A percentile compares a stretch with the other conserved stretches of the same genome.
Evolutionary conservation across 2,329 filamentous ascomycete genomes (phyloP).

Genomic region (Scytalidium sp.): DNA sequence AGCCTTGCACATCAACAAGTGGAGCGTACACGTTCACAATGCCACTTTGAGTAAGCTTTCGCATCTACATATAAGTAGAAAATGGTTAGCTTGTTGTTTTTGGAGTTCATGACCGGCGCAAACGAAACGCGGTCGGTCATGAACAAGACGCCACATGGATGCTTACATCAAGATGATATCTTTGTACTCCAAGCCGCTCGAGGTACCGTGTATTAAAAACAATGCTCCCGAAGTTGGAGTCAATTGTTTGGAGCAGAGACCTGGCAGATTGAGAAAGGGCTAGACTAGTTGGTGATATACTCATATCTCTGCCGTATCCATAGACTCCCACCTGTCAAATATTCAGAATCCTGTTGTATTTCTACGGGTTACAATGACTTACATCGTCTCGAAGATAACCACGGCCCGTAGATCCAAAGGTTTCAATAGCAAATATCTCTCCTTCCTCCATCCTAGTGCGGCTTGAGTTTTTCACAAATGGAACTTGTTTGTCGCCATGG

Average conservation of each 20-base stretch:
- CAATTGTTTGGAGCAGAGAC: slow-evolving; percentile 54
- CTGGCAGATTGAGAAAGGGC: slow-evolving; percentile 49
- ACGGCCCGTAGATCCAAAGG: slow-evolving; percentile 52
- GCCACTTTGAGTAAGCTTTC: slow-evolving; percentile 52
- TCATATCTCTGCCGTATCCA: slow-evolving; percentile 43
- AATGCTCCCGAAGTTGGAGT: slow-evolving; percentile 59
- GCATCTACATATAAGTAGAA: slow-evolving; percentile 42
- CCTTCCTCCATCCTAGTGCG: slow-evolving; percentile 56
- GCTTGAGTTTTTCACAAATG: slow-evolving; percentile 48
- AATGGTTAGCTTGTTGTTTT: neutral
- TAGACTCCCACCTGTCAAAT: slow-evolving; percentile 43
- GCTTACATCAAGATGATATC: slow-evolving; percentile 55
- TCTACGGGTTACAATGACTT: slow-evolving; percentile 11
- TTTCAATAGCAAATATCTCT: slow-evolving; percentile 57
- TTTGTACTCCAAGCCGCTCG: slow-evolving; percentile 58
- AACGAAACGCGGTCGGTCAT: neutral
- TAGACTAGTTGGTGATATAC: slow-evolving; percentile 33
- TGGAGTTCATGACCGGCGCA: neutral
- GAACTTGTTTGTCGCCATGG: slow-evolving; percentile 53
- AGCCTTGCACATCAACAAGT: slow-evolving; percentile 54
- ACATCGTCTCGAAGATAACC: slow-evolving; percentile 46
- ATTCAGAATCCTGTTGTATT: slow-evolving; percentile 13
- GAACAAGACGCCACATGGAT: neutral
- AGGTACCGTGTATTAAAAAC: slow-evolving; percentile 61
- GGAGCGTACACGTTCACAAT: slow-evolving; percentile 56